Percentiles rank a stretch among this genome's conserved stretches.
These are phyloP conservation scores for Quercus berberidifolia DNA, from an alignment of 306 rosid species.

Conservation along the genomic window DNA sequence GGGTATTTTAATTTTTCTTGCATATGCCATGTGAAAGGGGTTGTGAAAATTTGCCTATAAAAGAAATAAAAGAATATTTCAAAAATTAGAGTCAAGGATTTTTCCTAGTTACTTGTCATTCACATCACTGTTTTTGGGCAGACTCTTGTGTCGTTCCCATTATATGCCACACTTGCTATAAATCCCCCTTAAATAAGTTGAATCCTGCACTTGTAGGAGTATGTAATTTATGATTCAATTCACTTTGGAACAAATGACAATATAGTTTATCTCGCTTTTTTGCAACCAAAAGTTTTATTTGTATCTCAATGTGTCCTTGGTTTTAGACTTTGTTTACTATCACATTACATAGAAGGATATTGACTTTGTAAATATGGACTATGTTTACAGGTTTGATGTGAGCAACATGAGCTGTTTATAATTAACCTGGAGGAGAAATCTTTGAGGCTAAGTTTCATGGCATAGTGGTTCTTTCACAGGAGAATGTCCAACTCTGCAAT, in stretches of 20 bases:
- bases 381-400: constrained; percentile 21
- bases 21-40: not conserved
- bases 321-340: not conserved
- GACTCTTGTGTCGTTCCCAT: not conserved
- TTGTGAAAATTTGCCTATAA: not conserved
- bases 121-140: not conserved
- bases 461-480: constrained; percentile 9
- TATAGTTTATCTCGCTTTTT: not conserved
- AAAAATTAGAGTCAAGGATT: not conserved
- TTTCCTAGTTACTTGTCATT: not conserved
- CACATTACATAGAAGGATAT: not conserved
- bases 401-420: constrained; percentile 13
- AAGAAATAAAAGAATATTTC: not conserved
- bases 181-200: not conserved
- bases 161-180: not conserved
- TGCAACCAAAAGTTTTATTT: not conserved
- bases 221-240: not conserved
- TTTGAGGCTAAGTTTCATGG: constrained; percentile 9
- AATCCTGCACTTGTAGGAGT: not conserved
- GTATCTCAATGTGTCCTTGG: not conserved
- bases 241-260: too few species aligned
- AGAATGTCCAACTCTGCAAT: constrained; percentile 14
- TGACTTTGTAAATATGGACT: not conserved
- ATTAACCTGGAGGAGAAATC: constrained; percentile 1
- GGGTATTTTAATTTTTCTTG: not conserved